phyloP scores from a whole-genome alignment of 352 stramenopile species.

The Pythium periplocum region DNA sequence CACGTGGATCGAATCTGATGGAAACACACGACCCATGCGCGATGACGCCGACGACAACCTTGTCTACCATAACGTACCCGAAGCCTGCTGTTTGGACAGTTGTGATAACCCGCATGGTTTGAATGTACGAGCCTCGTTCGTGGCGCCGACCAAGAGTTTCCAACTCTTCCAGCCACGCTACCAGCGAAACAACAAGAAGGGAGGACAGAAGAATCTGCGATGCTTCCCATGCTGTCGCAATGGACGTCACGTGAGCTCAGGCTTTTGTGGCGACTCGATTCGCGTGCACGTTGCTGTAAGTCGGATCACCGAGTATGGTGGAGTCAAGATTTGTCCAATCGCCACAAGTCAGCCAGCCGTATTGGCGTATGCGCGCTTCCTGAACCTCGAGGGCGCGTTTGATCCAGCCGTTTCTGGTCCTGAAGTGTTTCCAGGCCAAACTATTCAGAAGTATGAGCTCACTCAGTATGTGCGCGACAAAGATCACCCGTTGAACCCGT shows the following conservation, averaged over 20 bases:
- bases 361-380: constrained; percentile 60
- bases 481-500: constrained; percentile 68
- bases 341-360: constrained; percentile 56
- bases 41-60: constrained; percentile 71
- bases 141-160: constrained; percentile 73
- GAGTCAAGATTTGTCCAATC: constrained; percentile 80
- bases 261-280: constrained; percentile 85
- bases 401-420: constrained; percentile 62
- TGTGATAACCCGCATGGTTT: constrained; percentile 79
- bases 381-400: constrained; percentile 71
- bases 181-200: constrained; percentile 89
- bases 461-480: constrained; percentile 64
- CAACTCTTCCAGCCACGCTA: constrained; percentile 77
- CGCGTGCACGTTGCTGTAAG: constrained; percentile 75
- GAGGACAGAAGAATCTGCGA: constrained; percentile 84
- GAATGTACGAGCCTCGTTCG: constrained; percentile 74
- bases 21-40: constrained; percentile 74
- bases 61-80: constrained; percentile 71
- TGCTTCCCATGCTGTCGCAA: constrained; percentile 85
- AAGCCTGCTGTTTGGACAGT: constrained; percentile 75
- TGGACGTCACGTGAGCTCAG: constrained; percentile 71
- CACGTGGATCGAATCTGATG: constrained; percentile 79
- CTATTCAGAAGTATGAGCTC: constrained; percentile 66
- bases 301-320: constrained; percentile 65
- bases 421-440: constrained; percentile 70